phyloP scores from a whole-genome alignment of 768 basidiomycete genomes.

The Russula virescens region DNA sequence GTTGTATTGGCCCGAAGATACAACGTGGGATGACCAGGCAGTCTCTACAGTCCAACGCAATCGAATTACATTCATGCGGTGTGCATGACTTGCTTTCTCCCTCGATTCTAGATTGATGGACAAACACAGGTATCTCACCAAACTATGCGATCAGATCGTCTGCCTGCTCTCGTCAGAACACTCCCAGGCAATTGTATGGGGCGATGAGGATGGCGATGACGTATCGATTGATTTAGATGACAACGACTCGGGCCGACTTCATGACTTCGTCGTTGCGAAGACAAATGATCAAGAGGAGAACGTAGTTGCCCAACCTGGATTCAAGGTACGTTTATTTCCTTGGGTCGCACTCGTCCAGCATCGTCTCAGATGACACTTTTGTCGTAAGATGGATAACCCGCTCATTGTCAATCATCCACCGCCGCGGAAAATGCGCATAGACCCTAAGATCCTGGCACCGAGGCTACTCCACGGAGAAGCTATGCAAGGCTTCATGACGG shows the following conservation, averaged over 20 bases:
- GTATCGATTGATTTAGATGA: slow-evolving; percentile 35
- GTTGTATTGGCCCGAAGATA: slow-evolving; percentile 58
- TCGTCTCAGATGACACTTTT: background rate
- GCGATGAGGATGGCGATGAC: slow-evolving; percentile 29
- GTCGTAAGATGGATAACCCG: slow-evolving; percentile 1
- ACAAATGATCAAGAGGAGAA: slow-evolving; percentile 54
- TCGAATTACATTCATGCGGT: slow-evolving; percentile 61
- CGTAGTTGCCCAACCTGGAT: slow-evolving; percentile 40
- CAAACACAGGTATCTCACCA: slow-evolving; percentile 14
- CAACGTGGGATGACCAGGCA: slow-evolving; percentile 52
- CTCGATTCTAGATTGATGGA: background rate
- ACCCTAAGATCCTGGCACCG: background rate
- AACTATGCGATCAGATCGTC: slow-evolving; percentile 45
- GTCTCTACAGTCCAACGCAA: slow-evolving; percentile 43
- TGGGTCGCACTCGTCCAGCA: background rate
- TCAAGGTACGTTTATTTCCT: slow-evolving; percentile 35
- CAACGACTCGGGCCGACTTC: slow-evolving; percentile 43
- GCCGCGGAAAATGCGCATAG: background rate
- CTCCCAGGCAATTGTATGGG: slow-evolving; percentile 42
- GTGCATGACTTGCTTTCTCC: slow-evolving; percentile 8
- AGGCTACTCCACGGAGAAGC: slow-evolving; percentile 23
- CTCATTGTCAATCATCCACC: background rate
- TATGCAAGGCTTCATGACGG: slow-evolving; percentile 23
- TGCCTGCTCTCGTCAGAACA: slow-evolving; percentile 48
- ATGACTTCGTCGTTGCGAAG: slow-evolving; percentile 50